phyloP scores from a whole-genome alignment of 1,139 yeast genomes.

The Sugiyamaella sp. region DNA sequence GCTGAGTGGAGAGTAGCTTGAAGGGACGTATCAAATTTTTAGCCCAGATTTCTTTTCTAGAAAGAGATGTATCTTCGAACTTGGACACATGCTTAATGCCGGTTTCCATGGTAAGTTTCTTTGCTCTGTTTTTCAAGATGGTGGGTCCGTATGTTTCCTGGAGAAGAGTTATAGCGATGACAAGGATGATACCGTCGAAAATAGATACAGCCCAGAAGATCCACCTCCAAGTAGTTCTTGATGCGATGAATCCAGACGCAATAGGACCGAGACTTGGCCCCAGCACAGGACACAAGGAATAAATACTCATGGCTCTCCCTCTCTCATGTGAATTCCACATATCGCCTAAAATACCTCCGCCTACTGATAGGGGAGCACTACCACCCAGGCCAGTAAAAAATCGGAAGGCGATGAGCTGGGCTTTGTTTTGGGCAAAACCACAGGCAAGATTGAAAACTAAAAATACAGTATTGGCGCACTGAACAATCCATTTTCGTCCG shows the following conservation, averaged over 20 bases:
- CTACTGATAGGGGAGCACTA: slow-evolving; percentile 59
- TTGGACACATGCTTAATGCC: slow-evolving; percentile 59
- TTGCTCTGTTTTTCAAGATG: slow-evolving; percentile 52
- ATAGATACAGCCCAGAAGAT: slow-evolving; percentile 58
- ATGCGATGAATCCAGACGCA: slow-evolving; percentile 58
- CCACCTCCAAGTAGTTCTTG: slow-evolving; percentile 57
- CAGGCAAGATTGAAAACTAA: slow-evolving; percentile 59
- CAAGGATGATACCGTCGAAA: slow-evolving; percentile 52
- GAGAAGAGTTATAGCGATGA: slow-evolving; percentile 48
- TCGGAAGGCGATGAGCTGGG: slow-evolving; percentile 55
- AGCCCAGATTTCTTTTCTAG: slow-evolving; percentile 19
- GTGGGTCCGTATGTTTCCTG: slow-evolving; percentile 64
- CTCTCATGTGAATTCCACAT: slow-evolving; percentile 55
- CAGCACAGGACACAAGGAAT: slow-evolving; percentile 56
- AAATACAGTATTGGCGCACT: slow-evolving; percentile 53
- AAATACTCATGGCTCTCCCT: slow-evolving; percentile 59
- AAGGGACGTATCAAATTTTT: slow-evolving; percentile 54
- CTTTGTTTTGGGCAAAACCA: slow-evolving; percentile 54
- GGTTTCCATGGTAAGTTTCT: slow-evolving; percentile 49
- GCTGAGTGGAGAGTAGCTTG: slow-evolving; percentile 54
- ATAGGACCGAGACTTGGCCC: slow-evolving; percentile 68
- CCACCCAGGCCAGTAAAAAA: slow-evolving; percentile 64
- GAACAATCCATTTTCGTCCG: slow-evolving; percentile 57
- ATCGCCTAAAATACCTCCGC: slow-evolving; percentile 68
- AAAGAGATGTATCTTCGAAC: slow-evolving; percentile 46